Evolutionary conservation across 306 rosid genomes (phyloP), one percentile per base, ranked within the genome.

Genomic region (Vachellia pachyceras): DNA sequence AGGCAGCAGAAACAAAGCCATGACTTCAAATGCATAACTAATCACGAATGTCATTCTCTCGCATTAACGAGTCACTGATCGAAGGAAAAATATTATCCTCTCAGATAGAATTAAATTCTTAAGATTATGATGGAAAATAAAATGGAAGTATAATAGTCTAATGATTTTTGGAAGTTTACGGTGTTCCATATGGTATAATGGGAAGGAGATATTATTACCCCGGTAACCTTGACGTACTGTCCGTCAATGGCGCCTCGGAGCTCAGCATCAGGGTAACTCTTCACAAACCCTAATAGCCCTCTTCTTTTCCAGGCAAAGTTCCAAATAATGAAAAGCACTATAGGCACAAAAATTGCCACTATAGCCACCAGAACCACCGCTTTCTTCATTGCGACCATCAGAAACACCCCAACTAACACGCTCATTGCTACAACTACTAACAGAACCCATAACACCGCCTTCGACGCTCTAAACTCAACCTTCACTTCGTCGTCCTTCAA

Each of bases 181-280:
- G 2, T 29, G 33, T 29, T 29, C 2, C 33, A 29, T 29, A 29
- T 29, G 33, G 33, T 29, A 14, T 13, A 25, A 14, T 23, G 13
- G 39, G 39, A 61, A 15, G 36, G 14, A 64, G 40, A 83, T 63
- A 82, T 84, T 63, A 81, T 84, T 94, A 94, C 99, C 98, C 99
- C 99, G 1, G 99, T 95, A 72, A 95, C 98, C 93, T 95, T 95
- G 82, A 95, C 97, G 83, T 86, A 95, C 82, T 95, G 98, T 74
- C 99, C 99, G 86, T 92, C 93, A 82, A 82, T 83, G 84, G 99
- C 97, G 55, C 97, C 97, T 81, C 99, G 90, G 65, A 95, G 93
- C 86, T 93, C 98, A 73, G 98, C 93, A 80, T 95, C 98, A 54
- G 98, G 98, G 42, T 87, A 91, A 77, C 94, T 90, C 73, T 80